Conservation (phyloP, 2,329 filamentous ascomycete genomes). For the Botrytis byssoidea region DNA sequence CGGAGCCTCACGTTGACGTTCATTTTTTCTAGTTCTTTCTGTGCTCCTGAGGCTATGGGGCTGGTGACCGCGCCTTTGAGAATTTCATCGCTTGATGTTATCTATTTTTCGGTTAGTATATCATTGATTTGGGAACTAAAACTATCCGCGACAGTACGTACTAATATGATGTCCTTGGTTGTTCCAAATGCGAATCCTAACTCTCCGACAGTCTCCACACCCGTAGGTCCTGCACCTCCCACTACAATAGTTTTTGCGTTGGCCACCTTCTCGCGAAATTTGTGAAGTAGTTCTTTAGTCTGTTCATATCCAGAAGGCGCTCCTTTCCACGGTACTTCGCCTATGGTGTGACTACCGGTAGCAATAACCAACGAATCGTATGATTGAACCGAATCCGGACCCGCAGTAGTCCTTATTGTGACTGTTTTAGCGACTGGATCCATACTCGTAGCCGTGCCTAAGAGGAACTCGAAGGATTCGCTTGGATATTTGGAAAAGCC, state of each 20-base stretch:
- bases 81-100: constrained; percentile 30
- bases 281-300: constrained; percentile 29
- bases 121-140: neutral
- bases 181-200: constrained; percentile 33
- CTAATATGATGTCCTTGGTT: constrained; percentile 34
- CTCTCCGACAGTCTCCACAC: constrained; percentile 39
- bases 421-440: constrained; percentile 46
- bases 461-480: constrained; percentile 52
- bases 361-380: constrained; percentile 57
- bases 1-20: constrained; percentile 49
- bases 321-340: constrained; percentile 45
- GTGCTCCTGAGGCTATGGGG: constrained; percentile 38
- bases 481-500: constrained; percentile 50
- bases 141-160: neutral
- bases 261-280: constrained; percentile 30
- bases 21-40: constrained; percentile 52
- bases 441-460: constrained; percentile 48
- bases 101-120: constrained; percentile 22
- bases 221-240: constrained; percentile 40
- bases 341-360: constrained; percentile 49
- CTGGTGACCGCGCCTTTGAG: constrained; percentile 25
- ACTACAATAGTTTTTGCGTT: constrained; percentile 37
- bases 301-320: constrained; percentile 45
- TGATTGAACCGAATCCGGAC: constrained; percentile 35
- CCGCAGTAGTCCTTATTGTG: constrained; percentile 41